A percentile compares a stretch with the other conserved stretches of the same genome.
Conservation (phyloP, 106 monocot species). For the Platanthera guangdongensis region DNA sequence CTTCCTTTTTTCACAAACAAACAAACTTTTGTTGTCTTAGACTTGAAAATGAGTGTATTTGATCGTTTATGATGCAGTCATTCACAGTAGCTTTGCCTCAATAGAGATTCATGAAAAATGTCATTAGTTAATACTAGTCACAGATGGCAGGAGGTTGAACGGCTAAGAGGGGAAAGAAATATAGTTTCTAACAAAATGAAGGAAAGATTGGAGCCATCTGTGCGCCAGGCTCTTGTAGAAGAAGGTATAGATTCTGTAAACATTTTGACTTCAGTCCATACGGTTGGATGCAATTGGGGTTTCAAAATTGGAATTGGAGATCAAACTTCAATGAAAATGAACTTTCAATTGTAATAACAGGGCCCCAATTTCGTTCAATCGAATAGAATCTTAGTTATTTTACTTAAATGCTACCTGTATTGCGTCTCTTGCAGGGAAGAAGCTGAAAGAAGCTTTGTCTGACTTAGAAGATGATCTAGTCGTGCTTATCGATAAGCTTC, state of each 20-base stretch:
- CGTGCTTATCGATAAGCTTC: slow-evolving; percentile 74
- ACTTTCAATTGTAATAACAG: no score
- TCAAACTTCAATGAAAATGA: no score
- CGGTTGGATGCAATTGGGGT: no score
- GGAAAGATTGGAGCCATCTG: slow-evolving; percentile 68
- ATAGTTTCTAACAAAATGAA: slow-evolving; percentile 91
- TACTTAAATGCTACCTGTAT: not conserved
- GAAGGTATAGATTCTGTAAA: slow-evolving; percentile 44
- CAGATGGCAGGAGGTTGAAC: slow-evolving; percentile 99
- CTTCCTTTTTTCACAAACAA: no score
- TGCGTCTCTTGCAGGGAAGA: slow-evolving; percentile 57
- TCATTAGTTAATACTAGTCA: no score
- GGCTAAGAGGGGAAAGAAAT: slow-evolving; percentile 87
- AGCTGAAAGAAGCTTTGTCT: slow-evolving; percentile 68
- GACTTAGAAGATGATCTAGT: slow-evolving; percentile 69
- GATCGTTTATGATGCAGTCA: no score
- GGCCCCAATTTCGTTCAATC: no score
- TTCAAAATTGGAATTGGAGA: no score
- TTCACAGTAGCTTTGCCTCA: no score
- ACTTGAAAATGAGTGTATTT: no score
- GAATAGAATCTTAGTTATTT: not conserved
- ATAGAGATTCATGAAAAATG: no score
- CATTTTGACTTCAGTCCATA: not conserved
- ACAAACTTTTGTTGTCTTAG: no score
- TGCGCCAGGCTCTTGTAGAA: slow-evolving; percentile 81